Percentiles rank a stretch among this genome's conserved stretches.
Evolutionary conservation across 163 green algal species (phyloP).

Genomic region (Scenedesmus sp.): DNA sequence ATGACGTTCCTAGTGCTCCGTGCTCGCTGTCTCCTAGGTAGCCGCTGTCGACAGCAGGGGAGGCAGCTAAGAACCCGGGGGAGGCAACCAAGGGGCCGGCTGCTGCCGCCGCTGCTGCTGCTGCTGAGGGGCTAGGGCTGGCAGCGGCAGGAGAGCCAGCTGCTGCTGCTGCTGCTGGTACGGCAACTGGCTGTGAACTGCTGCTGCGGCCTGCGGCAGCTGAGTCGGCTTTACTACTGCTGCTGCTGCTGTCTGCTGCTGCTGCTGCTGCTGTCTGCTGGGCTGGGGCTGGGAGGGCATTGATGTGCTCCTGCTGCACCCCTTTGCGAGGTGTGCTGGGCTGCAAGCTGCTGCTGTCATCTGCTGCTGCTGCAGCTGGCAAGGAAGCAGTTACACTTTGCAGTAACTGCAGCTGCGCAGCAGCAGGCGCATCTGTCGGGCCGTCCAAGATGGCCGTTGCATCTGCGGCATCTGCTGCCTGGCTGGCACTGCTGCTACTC

Average conservation of each 20-base stretch:
- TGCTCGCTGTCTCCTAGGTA: constrained; percentile 53
- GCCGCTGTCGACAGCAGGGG: constrained; percentile 32
- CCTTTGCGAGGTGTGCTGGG: constrained; percentile 20
- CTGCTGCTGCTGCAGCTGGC: background rate
- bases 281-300: background rate
- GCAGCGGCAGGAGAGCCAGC: background rate
- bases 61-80: background rate
- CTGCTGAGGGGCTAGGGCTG: background rate
- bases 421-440: background rate
- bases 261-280: background rate
- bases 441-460: background rate
- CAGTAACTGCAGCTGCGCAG: background rate
- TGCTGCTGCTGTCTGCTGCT: background rate
- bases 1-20: constrained; percentile 27
- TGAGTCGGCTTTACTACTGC: background rate
- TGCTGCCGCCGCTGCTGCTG: background rate
- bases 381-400: background rate
- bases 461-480: constrained; percentile 7
- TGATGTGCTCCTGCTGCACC: background rate
- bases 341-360: constrained; percentile 16
- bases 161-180: background rate
- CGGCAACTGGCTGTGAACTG: background rate
- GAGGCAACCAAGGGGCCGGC: background rate
- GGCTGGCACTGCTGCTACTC: background rate
- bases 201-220: background rate